A percentile compares a stretch with the other conserved stretches of the same genome.
phyloP scores from a whole-genome alignment of 208 protist genomes.

The Herpetomonas tarakana region DNA sequence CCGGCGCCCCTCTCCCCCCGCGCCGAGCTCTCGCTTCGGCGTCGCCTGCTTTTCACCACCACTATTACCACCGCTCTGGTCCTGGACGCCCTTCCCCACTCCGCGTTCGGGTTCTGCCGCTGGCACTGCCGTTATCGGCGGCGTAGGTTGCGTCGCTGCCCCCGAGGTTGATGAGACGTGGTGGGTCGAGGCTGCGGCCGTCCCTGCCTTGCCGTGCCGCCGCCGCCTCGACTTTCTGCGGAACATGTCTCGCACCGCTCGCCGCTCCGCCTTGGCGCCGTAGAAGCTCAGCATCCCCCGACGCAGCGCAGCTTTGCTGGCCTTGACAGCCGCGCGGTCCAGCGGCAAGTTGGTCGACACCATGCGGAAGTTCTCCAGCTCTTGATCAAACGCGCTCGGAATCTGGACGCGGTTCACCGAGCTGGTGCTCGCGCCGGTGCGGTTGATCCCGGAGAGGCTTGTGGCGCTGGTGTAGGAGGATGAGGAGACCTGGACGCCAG shows the following conservation, averaged over 20 bases:
- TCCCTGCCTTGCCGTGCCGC: too few species aligned
- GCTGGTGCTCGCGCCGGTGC: slow-evolving; percentile 15
- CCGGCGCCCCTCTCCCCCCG: too few species aligned
- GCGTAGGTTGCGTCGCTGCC: too few species aligned
- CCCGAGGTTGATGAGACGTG: too few species aligned
- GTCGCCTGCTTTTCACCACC: too few species aligned
- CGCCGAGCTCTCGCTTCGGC: too few species aligned
- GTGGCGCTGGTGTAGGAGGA: neutral
- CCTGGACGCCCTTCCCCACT: too few species aligned
- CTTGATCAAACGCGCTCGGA: slow-evolving; percentile 17
- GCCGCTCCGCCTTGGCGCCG: neutral
- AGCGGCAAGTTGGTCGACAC: slow-evolving; percentile 49
- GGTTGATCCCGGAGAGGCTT: neutral
- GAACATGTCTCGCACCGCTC: neutral
- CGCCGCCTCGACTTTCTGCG: neutral
- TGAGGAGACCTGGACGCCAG: neutral
- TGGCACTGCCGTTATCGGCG: too few species aligned
- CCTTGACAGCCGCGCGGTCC: slow-evolving; percentile 16
- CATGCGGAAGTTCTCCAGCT: slow-evolving; percentile 62
- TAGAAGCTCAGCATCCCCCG: slow-evolving; percentile 12
- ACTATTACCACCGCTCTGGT: too few species aligned
- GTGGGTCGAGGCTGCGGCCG: too few species aligned
- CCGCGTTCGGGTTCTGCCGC: too few species aligned
- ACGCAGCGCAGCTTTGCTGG: slow-evolving; percentile 18
- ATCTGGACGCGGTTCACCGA: slow-evolving; percentile 23